These are phyloP conservation scores for Zymoseptoria brevis DNA, from an alignment of 2,329 filamentous ascomycete genomes.

Conservation along the genomic window DNA sequence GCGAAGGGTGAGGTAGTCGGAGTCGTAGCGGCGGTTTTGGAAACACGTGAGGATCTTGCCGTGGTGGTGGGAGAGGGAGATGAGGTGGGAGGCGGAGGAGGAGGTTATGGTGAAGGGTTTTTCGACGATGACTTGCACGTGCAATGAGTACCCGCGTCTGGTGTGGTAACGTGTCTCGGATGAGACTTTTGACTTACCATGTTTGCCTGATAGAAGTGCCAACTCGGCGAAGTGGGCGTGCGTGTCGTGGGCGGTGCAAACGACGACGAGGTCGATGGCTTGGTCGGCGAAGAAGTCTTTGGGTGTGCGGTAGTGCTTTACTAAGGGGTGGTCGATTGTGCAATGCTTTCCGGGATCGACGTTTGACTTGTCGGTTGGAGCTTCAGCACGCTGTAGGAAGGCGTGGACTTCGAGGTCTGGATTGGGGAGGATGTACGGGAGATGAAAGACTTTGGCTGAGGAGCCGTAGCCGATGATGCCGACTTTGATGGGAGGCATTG, in stretches of 20 bases:
- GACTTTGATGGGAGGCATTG: constrained; percentile 37
- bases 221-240: constrained; percentile 26
- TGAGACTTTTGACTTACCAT: constrained; percentile 19
- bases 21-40: constrained; percentile 34
- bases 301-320: constrained; percentile 29
- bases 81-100: constrained; percentile 29
- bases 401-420: constrained; percentile 41
- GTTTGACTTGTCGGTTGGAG: constrained; percentile 24
- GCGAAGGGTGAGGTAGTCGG: constrained; percentile 32
- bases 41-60: constrained; percentile 31
- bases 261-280: constrained; percentile 30
- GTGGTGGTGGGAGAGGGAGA: constrained; percentile 25
- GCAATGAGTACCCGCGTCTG: no score
- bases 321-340: constrained; percentile 41
- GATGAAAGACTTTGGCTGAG: constrained; percentile 42
- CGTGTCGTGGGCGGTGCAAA: constrained; percentile 29
- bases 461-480: constrained; percentile 46
- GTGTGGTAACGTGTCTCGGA: no score
- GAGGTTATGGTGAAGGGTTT: constrained; percentile 32
- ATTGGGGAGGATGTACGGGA: constrained; percentile 44
- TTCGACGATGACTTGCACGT: constrained; percentile 28
- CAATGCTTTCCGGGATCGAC: constrained; percentile 36
- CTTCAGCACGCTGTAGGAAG: constrained; percentile 42
- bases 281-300: constrained; percentile 31
- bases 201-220: constrained; percentile 18